Conservation (phyloP, 805 yeast genomes). For the Komagataella ulmi region DNA sequence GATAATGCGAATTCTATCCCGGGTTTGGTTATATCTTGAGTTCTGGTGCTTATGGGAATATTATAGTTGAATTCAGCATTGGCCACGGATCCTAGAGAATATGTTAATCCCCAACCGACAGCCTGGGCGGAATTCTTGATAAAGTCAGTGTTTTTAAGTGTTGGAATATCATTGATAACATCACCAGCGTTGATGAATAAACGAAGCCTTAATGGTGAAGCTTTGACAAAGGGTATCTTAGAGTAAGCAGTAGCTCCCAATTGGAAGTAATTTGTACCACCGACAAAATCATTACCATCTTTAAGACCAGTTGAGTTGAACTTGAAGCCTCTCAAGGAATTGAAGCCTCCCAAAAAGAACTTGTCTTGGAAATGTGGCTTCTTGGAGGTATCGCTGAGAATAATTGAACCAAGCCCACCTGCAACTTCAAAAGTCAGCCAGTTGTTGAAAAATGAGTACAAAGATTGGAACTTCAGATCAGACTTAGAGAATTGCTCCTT, state of each 20-base stretch:
- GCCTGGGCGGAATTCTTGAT: slow-evolving; percentile 32
- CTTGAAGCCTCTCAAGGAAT: slow-evolving; percentile 58
- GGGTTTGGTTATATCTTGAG: slow-evolving; percentile 37
- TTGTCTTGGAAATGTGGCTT: slow-evolving; percentile 58
- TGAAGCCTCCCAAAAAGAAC: slow-evolving; percentile 73
- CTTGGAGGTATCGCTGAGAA: slow-evolving; percentile 20
- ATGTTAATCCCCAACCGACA: slow-evolving; percentile 46
- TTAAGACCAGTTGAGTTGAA: slow-evolving; percentile 56
- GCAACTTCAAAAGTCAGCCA: slow-evolving; percentile 35
- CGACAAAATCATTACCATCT: slow-evolving; percentile 39
- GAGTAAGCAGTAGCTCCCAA: slow-evolving; percentile 46
- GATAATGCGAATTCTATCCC: slow-evolving; percentile 27
- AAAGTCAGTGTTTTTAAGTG: slow-evolving; percentile 7
- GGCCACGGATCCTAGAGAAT: slow-evolving; percentile 46
- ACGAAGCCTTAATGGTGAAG: slow-evolving; percentile 48
- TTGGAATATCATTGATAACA: slow-evolving; percentile 17
- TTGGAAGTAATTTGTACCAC: slow-evolving; percentile 52
- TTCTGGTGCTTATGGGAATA: slow-evolving; percentile 41
- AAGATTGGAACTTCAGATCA: slow-evolving; percentile 15
- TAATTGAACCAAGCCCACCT: slow-evolving; percentile 42
- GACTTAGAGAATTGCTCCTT: slow-evolving; percentile 23
- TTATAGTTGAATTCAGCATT: slow-evolving; percentile 55
- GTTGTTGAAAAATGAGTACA: slow-evolving; percentile 28
- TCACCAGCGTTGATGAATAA: slow-evolving; percentile 57
- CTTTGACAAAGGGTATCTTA: slow-evolving; percentile 39